These are phyloP conservation scores for Takashimella koratensis DNA, from an alignment of 1,284 basidiomycete species.

Conservation along the genomic window DNA sequence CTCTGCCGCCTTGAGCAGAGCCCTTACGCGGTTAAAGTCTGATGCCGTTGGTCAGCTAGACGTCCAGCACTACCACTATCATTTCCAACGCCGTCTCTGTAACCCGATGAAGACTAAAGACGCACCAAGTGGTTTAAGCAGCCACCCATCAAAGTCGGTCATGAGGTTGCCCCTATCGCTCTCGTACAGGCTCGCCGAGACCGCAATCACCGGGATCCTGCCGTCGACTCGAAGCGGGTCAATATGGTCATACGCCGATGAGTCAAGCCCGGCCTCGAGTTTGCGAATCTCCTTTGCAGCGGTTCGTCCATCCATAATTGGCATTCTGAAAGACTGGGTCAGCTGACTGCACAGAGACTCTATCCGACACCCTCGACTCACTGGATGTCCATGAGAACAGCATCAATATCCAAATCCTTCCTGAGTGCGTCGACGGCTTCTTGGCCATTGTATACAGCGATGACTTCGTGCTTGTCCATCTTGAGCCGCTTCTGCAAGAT, in stretches of 20 bases:
- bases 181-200: slow-evolving; percentile 71
- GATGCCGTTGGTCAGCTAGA: background rate
- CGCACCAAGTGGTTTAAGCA: slow-evolving; percentile 71
- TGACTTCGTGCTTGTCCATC: slow-evolving; percentile 64
- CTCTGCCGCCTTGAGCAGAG: slow-evolving; percentile 60
- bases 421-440: slow-evolving; percentile 65
- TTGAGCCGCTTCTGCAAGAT: slow-evolving; percentile 68
- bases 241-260: slow-evolving; percentile 4
- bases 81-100: too few species aligned
- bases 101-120: background rate
- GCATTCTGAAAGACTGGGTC: too few species aligned
- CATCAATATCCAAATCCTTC: slow-evolving; percentile 60
- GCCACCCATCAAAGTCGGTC: slow-evolving; percentile 75
- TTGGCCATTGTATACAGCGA: slow-evolving; percentile 70
- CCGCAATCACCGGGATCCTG: slow-evolving; percentile 76
- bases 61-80: too few species aligned
- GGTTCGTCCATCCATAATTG: slow-evolving; percentile 72
- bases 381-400: slow-evolving; percentile 81
- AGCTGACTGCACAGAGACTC: background rate
- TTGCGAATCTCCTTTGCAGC: slow-evolving; percentile 65
- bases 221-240: slow-evolving; percentile 55
- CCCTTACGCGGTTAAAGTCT: slow-evolving; percentile 65
- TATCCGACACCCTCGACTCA: too few species aligned
- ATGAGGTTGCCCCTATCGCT: slow-evolving; percentile 60
- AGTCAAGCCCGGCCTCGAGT: slow-evolving; percentile 52